phyloP scores from a whole-genome alignment of 495 filamentous ascomycete genomes.

The Pyrenula aspistea region DNA sequence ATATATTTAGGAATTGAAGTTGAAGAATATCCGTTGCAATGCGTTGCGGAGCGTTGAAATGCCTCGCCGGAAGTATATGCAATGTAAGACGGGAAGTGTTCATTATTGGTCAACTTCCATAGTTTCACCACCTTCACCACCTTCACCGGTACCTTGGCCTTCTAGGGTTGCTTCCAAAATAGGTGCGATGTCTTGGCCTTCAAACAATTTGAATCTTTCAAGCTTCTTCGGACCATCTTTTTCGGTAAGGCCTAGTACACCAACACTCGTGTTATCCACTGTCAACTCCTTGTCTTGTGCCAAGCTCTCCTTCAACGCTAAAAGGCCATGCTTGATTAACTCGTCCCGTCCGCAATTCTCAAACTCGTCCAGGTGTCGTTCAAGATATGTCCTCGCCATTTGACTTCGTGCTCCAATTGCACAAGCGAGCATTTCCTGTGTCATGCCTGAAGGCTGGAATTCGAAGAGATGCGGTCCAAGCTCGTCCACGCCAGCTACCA shows the following conservation, averaged over 20 bases:
- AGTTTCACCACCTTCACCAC: slow-evolving; percentile 47
- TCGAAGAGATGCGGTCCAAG: slow-evolving; percentile 92
- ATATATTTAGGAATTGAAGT: too few relatives aligned
- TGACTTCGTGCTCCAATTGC: slow-evolving; percentile 92
- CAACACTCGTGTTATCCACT: slow-evolving; percentile 88
- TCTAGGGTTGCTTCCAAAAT: slow-evolving; percentile 52
- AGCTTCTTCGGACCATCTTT: slow-evolving; percentile 38
- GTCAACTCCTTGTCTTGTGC: slow-evolving; percentile 96
- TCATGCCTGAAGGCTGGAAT: slow-evolving; percentile 93
- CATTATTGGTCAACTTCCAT: slow-evolving; percentile 78
- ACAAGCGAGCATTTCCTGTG: slow-evolving; percentile 90
- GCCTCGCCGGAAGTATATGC: not conserved
- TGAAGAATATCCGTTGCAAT: too few relatives aligned
- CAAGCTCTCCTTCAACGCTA: slow-evolving; percentile 87
- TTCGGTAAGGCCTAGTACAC: slow-evolving; percentile 54
- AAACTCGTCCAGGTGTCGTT: slow-evolving; percentile 81
- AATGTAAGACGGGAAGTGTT: not conserved
- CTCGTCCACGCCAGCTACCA: slow-evolving; percentile 89
- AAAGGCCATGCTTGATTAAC: slow-evolving; percentile 78
- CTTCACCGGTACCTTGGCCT: slow-evolving; percentile 55
- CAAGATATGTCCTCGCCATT: slow-evolving; percentile 93
- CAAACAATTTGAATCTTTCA: slow-evolving; percentile 84
- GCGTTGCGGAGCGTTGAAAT: too few relatives aligned
- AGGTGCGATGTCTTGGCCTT: slow-evolving; percentile 68
- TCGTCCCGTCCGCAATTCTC: slow-evolving; percentile 61